Evolutionary conservation across 495 filamentous ascomycete genomes (phyloP).

Genomic region (Penicillium bovifimosum): DNA sequence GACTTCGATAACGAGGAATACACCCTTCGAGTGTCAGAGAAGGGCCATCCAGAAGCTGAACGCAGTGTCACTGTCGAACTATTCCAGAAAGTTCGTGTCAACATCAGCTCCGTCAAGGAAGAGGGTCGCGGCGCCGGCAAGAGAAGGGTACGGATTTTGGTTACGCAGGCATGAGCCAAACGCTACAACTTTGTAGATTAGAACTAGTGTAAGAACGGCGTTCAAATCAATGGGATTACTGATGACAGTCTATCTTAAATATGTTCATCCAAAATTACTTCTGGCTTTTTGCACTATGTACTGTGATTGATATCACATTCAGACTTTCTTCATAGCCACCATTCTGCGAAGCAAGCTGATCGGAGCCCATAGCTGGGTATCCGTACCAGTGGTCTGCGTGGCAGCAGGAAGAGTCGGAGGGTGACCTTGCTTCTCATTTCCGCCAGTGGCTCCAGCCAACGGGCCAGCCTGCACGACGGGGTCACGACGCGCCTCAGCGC

Average conservation of each 20-base stretch:
- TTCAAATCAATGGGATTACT: constrained; percentile 1
- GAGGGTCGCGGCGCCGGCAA: constrained; percentile 78
- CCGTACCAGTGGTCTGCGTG: not conserved
- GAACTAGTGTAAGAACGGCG: not conserved
- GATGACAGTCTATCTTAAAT: not conserved
- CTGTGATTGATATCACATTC: not conserved
- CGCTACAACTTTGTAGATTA: constrained; percentile 8
- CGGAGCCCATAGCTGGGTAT: constrained; percentile 23
- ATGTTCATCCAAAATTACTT: constrained; percentile 1
- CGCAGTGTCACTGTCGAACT: constrained; percentile 61
- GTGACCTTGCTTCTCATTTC: constrained; percentile 12
- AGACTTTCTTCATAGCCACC: constrained; percentile 34
- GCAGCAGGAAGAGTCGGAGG: constrained; percentile 7
- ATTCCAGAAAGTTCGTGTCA: constrained; percentile 84
- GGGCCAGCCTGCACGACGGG: constrained; percentile 6
- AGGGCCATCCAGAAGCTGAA: constrained; percentile 44
- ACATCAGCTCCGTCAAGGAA: constrained; percentile 86
- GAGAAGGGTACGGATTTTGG: constrained; percentile 53
- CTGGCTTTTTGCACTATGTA: not conserved
- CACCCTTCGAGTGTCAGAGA: constrained; percentile 52
- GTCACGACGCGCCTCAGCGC: constrained; percentile 20
- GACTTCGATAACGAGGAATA: constrained; percentile 82
- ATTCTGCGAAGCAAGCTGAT: constrained; percentile 27
- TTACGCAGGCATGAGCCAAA: constrained; percentile 22
- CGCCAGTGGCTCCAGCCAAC: not conserved